A percentile compares a stretch with the other conserved stretches of the same genome.
These are phyloP conservation scores for Acacia concinna DNA, from an alignment of 331 rosid genomes.

Conservation along the genomic window DNA sequence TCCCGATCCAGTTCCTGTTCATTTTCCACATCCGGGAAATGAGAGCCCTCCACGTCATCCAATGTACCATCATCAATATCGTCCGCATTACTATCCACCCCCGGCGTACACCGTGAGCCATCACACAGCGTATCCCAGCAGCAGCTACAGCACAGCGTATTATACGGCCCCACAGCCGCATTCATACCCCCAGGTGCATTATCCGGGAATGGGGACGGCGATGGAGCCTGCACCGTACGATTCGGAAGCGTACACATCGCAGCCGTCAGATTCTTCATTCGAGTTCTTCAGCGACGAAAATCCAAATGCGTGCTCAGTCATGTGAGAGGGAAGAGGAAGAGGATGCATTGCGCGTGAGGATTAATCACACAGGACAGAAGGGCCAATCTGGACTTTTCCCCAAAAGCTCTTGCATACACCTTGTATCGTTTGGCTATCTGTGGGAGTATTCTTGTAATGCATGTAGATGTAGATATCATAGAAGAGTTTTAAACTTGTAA, in stretches of 20 bases:
- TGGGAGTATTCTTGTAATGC: slow-evolving; percentile 28
- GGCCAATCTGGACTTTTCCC: background rate
- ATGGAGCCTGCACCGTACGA: slow-evolving; percentile 41
- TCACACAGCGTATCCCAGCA: slow-evolving; percentile 49
- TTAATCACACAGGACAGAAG: background rate
- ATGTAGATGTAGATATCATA: slow-evolving; percentile 26
- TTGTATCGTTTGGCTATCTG: slow-evolving; percentile 30
- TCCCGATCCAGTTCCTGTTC: slow-evolving; percentile 18
- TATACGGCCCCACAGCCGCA: slow-evolving; percentile 44
- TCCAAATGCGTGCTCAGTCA: slow-evolving; percentile 68
- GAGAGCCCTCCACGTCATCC: slow-evolving; percentile 38
- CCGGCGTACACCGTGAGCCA: slow-evolving; percentile 51
- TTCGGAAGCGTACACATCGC: slow-evolving; percentile 30
- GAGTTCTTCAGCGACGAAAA: slow-evolving; percentile 80
- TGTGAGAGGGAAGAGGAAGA: no score
- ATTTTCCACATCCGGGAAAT: slow-evolving; percentile 28
- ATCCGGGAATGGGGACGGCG: slow-evolving; percentile 26
- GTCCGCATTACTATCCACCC: slow-evolving; percentile 35
- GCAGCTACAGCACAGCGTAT: slow-evolving; percentile 45
- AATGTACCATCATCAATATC: slow-evolving; percentile 37
- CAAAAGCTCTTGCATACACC: slow-evolving; percentile 1
- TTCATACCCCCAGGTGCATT: slow-evolving; percentile 37
- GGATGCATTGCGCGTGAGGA: background rate
- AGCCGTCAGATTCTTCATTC: slow-evolving; percentile 52
- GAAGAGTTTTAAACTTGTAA: background rate